Percentiles rank a stretch among this genome's conserved stretches.
phyloP scores from a whole-genome alignment of 148 eudicot genomes.

The Cornus florida region DNA sequence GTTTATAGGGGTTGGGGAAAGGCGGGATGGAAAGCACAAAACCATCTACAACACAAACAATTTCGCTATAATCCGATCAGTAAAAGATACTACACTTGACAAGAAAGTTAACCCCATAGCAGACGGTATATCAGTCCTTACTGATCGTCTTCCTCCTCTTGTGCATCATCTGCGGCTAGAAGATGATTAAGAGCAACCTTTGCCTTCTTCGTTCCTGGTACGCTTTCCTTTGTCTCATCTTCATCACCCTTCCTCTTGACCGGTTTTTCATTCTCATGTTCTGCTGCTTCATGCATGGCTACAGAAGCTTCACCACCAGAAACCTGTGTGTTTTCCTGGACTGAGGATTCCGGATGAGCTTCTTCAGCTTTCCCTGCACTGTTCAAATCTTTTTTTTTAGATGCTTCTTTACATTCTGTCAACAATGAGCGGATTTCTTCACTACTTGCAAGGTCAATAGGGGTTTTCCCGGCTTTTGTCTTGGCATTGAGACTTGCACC shows the following conservation, averaged over 20 bases:
- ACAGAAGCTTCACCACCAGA: conserved; percentile 10
- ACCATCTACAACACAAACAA: background rate
- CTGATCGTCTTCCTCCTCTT: conserved; percentile 53
- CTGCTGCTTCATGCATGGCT: conserved; percentile 24
- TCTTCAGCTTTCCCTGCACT: conserved; percentile 32
- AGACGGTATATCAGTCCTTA: background rate
- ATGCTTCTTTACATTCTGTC: conserved; percentile 39
- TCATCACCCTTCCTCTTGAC: conserved; percentile 54
- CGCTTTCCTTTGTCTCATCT: conserved; percentile 29
- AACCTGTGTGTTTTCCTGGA: conserved; percentile 22
- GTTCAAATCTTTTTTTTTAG: conserved; percentile 23
- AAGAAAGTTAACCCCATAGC: background rate
- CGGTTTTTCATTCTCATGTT: conserved; percentile 31
- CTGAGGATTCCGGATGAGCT: conserved; percentile 11
- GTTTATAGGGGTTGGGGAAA: too few species aligned
- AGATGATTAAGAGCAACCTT: conserved; percentile 74
- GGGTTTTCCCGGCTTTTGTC: conserved; percentile 86
- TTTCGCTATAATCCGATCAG: background rate
- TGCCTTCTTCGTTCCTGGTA: conserved; percentile 53
- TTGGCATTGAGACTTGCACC: conserved; percentile 54
- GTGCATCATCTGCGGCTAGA: conserved; percentile 72
- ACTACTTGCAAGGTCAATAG: conserved; percentile 72
- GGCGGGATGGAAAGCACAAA: background rate
- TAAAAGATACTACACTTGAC: background rate
- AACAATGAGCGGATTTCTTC: conserved; percentile 67